A percentile compares a stretch with the other conserved stretches of the same genome.
These are phyloP conservation scores for Neophaeococcomyces aloes DNA, from an alignment of 2,329 filamentous ascomycete species.

Conservation along the genomic window DNA sequence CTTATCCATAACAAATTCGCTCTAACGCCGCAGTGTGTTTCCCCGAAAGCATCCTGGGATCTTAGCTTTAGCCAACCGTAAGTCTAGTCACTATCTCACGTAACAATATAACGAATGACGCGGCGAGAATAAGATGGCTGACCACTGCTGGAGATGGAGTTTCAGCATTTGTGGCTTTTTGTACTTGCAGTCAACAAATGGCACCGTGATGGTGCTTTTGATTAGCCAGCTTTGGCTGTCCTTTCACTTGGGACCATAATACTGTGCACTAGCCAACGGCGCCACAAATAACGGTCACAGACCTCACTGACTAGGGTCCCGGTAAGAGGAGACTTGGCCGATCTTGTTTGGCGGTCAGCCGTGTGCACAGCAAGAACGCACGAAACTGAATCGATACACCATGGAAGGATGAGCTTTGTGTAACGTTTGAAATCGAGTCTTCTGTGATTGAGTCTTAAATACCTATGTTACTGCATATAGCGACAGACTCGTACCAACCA, in stretches of 20 bases:
- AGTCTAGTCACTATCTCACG: background rate
- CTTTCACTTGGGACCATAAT: constrained; percentile 2
- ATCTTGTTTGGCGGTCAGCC: background rate
- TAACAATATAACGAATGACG: constrained; percentile 1
- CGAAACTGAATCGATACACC: no score
- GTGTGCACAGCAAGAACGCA: background rate
- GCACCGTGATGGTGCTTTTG: constrained; percentile 2
- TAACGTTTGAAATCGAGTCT: background rate
- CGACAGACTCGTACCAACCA: no score
- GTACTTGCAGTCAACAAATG: background rate
- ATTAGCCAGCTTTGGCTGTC: background rate
- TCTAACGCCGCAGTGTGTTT: constrained; percentile 5
- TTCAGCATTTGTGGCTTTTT: background rate
- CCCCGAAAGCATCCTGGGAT: constrained; percentile 6
- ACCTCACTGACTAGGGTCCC: background rate
- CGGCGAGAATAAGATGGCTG: background rate
- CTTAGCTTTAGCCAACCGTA: background rate
- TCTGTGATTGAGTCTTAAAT: background rate
- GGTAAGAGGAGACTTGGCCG: background rate
- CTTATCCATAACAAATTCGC: background rate
- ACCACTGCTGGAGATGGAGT: background rate
- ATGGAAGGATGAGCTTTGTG: background rate
- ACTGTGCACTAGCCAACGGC: background rate
- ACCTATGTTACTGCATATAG: no score
- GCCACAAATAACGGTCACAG: background rate